These are phyloP conservation scores for Agrocybe pediades DNA, from an alignment of 768 basidiomycete genomes.

Conservation along the genomic window DNA sequence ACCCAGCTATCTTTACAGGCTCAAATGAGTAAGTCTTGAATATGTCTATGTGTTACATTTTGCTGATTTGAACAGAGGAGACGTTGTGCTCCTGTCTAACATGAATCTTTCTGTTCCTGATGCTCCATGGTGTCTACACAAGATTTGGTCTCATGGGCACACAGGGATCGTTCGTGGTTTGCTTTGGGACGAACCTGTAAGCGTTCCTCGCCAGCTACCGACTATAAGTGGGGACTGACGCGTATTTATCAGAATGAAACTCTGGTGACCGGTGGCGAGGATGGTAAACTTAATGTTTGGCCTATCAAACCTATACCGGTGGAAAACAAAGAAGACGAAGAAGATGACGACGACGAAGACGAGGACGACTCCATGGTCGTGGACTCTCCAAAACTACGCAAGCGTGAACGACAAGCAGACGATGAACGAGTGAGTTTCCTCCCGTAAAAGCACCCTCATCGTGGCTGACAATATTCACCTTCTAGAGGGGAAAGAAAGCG, in stretches of 20 bases:
- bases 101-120: conserved; percentile 34
- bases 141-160: conserved; percentile 58
- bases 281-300: conserved; percentile 30
- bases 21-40: conserved; percentile 64
- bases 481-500: too few relatives aligned
- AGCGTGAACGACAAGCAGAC: conserved; percentile 13
- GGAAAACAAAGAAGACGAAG: conserved; percentile 5
- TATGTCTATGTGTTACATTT: neutral
- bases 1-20: conserved; percentile 62
- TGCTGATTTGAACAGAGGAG: conserved; percentile 44
- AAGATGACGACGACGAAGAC: conserved; percentile 12
- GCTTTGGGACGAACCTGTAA: conserved; percentile 56
- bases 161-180: conserved; percentile 57
- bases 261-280: conserved; percentile 33
- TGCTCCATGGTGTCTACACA: conserved; percentile 51
- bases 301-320: conserved; percentile 13
- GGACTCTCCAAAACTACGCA: conserved; percentile 19
- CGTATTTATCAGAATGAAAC: conserved; percentile 20
- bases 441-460: too few relatives aligned
- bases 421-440: conserved; percentile 9
- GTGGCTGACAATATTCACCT: too few relatives aligned
- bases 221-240: neutral
- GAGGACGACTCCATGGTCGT: conserved; percentile 17
- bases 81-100: conserved; percentile 55
- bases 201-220: neutral